Conservation (phyloP, 2,329 filamentous ascomycete genomes). For the Taxawa tesnikishii region DNA sequence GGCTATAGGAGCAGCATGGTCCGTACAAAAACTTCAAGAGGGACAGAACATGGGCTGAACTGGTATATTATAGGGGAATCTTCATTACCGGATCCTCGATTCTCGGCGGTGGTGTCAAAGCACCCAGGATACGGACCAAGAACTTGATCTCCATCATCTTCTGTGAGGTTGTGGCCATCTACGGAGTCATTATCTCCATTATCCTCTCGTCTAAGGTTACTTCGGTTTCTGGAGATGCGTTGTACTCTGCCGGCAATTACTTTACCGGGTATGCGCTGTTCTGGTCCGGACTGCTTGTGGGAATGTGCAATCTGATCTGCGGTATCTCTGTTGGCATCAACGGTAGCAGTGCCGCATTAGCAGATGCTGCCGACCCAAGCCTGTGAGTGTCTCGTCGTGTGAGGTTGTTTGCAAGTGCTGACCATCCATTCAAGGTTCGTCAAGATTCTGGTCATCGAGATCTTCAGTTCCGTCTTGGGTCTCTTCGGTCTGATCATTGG, state of each 20-base stretch:
- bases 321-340: conserved; percentile 97
- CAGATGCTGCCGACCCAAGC: conserved; percentile 83
- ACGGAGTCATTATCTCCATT: conserved; percentile 99
- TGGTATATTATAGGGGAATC: conserved; percentile 62
- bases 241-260: conserved; percentile 68
- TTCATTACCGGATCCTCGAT: conserved; percentile 98
- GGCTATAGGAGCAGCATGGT: conserved; percentile 96
- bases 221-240: conserved; percentile 47
- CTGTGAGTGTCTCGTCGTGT: conserved; percentile 49
- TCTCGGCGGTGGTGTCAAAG: conserved; percentile 89
- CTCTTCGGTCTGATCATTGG: conserved; percentile 95
- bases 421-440: conserved; percentile 56
- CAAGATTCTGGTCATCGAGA: conserved; percentile 97
- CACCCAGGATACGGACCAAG: conserved; percentile 96
- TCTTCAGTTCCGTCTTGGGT: conserved; percentile 95
- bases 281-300: conserved; percentile 90
- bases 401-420: neutral
- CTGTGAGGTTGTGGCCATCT: conserved; percentile 98
- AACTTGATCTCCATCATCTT: conserved; percentile 99
- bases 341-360: conserved; percentile 87
- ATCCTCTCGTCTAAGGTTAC: conserved; percentile 87
- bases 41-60: neutral
- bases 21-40: conserved; percentile 19
- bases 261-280: conserved; percentile 94
- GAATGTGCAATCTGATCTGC: conserved; percentile 90